phyloP scores from a whole-genome alignment of 2,329 filamentous ascomycete species.

The Pseudohalonectria lignicola region DNA sequence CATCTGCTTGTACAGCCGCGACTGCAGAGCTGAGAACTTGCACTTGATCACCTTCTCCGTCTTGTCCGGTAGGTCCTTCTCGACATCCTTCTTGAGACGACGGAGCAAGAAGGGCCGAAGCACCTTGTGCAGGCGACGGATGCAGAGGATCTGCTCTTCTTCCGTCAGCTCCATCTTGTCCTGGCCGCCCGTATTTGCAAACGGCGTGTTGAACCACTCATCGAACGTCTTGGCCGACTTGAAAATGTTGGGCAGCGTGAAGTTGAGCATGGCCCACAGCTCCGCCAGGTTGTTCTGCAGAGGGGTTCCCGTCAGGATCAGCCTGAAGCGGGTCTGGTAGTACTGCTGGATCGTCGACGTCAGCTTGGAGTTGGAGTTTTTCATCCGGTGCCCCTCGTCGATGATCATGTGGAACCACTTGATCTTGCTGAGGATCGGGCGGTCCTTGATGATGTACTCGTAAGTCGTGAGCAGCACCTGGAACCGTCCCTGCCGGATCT shows the following conservation, averaged over 20 bases:
- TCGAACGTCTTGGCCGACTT: constrained; percentile 98
- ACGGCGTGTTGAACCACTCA: constrained; percentile 99
- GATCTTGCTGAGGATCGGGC: constrained; percentile 90
- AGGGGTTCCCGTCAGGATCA: constrained; percentile 95
- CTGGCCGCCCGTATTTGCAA: constrained; percentile 94
- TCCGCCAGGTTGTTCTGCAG: constrained; percentile 95
- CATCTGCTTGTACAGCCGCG: constrained; percentile 94
- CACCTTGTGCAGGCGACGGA: constrained; percentile 96
- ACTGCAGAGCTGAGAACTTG: constrained; percentile 89
- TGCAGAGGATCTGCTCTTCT: constrained; percentile 98
- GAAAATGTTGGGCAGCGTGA: constrained; percentile 96
- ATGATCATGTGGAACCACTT: constrained; percentile 99
- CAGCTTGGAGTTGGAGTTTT: constrained; percentile 93
- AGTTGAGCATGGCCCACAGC: constrained; percentile 96
- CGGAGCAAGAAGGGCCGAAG: constrained; percentile 92
- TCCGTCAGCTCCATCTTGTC: constrained; percentile 98
- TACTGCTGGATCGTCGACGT: constrained; percentile 91
- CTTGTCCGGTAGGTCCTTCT: constrained; percentile 97
- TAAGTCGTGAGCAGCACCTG: constrained; percentile 96
- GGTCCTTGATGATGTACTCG: constrained; percentile 99
- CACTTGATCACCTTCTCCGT: constrained; percentile 99
- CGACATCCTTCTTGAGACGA: constrained; percentile 98
- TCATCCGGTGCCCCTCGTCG: constrained; percentile 99
- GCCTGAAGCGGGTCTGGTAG: constrained; percentile 86
- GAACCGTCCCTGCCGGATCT: constrained; percentile 89